A percentile compares a stretch with the other conserved stretches of the same genome.
These are phyloP conservation scores for Triticum monococcum DNA, from an alignment of 176 grass and related monocot genomes.

Conservation along the genomic window DNA sequence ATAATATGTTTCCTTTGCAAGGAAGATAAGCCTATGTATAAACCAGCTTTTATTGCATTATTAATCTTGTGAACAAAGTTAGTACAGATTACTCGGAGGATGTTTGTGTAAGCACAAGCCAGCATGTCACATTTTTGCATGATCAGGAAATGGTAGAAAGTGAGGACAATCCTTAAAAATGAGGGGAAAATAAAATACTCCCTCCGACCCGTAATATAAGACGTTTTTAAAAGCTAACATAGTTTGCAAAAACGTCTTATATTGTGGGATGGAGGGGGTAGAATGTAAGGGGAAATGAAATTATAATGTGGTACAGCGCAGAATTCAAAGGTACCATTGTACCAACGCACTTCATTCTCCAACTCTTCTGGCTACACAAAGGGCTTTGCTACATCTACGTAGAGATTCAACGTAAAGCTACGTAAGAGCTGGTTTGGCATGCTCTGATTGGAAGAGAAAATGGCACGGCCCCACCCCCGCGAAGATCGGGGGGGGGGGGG, in stretches of 20 bases:
- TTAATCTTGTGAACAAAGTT: background rate
- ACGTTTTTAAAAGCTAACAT: no score
- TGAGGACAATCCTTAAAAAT: background rate
- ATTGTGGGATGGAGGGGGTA: background rate
- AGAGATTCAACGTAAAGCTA: no score
- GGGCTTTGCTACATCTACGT: no score
- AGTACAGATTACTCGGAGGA: background rate
- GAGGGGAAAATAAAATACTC: background rate
- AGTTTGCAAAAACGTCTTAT: no score
- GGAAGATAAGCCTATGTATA: background rate
- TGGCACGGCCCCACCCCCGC: no score
- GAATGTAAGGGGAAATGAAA: background rate
- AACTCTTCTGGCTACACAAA: background rate
- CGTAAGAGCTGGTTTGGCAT: no score
- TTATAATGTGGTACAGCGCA: background rate
- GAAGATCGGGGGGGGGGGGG: no score
- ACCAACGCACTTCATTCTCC: background rate
- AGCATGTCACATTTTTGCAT: background rate
- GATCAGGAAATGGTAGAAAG: slow-evolving; percentile 10
- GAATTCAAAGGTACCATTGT: background rate
- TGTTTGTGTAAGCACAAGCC: background rate
- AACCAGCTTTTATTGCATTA: background rate
- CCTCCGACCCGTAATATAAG: no score
- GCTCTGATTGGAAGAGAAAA: no score
- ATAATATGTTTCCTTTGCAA: background rate